Evolutionary conservation across 2,329 filamentous ascomycete species (phyloP).

Genomic region (Phialocephala sp.): DNA sequence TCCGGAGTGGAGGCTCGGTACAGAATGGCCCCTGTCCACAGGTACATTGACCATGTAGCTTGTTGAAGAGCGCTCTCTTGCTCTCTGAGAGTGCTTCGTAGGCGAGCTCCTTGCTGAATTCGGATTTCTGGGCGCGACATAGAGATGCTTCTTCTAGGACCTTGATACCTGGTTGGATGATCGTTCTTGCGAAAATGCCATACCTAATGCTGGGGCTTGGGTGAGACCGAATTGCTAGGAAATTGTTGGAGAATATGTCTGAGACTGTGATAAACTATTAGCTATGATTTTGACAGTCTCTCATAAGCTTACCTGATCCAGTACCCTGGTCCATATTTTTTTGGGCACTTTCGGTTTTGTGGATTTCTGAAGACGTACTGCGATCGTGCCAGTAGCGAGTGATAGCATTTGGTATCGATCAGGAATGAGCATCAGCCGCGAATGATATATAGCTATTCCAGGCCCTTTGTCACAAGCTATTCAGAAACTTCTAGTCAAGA

Average conservation of each 20-base stretch:
- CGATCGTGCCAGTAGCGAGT: too few relatives aligned
- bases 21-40: background rate
- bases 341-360: background rate
- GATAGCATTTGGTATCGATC: too few relatives aligned
- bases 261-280: background rate
- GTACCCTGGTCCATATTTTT: background rate
- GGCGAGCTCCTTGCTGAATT: constrained; percentile 1
- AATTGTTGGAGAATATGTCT: background rate
- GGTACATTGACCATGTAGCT: background rate
- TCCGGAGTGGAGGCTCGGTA: background rate
- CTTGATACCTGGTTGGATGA: background rate
- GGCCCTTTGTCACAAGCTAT: too few relatives aligned
- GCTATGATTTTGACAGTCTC: background rate
- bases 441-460: too few relatives aligned
- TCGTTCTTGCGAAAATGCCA: background rate
- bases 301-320: background rate
- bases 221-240: background rate
- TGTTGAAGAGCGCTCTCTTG: background rate
- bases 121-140: background rate
- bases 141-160: constrained; percentile 1
- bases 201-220: background rate
- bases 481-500: too few relatives aligned
- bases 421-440: too few relatives aligned
- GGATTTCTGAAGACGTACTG: too few relatives aligned
- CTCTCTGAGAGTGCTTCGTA: background rate